Percentiles rank a stretch among this genome's conserved stretches.
Evolutionary conservation across 208 protist species (phyloP).

Genomic region (Trypanosoma platydactyli): DNA sequence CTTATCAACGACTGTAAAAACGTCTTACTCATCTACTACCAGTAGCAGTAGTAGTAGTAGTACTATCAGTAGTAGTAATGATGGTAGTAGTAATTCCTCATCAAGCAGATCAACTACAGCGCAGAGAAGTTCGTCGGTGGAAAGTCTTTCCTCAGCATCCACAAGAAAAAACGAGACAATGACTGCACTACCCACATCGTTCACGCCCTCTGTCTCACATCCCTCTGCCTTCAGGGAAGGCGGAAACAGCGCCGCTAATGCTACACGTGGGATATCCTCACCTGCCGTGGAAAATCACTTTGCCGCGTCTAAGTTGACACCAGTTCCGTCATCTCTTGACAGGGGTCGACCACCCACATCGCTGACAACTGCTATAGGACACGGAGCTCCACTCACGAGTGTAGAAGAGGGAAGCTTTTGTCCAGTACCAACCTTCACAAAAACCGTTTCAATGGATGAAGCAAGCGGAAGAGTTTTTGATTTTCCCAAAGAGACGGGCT

Average conservation of each 20-base stretch:
- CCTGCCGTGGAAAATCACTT: background rate
- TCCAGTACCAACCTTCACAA: no score
- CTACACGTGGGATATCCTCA: no score
- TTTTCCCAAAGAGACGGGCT: no score
- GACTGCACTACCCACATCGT: background rate
- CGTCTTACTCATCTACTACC: constrained; percentile 4
- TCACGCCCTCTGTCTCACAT: background rate
- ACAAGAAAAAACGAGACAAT: background rate
- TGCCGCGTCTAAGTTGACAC: background rate
- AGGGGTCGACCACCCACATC: background rate
- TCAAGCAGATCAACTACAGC: background rate
- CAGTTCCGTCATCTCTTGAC: background rate
- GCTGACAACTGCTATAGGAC: background rate
- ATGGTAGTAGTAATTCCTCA: constrained; percentile 2
- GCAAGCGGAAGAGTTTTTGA: no score
- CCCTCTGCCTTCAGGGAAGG: background rate
- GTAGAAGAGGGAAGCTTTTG: no score
- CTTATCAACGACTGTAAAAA: background rate
- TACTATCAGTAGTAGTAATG: constrained; percentile 5
- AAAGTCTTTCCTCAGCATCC: constrained; percentile 3
- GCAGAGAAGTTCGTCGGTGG: constrained; percentile 3
- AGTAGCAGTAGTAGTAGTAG: background rate
- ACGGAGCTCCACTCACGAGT: background rate
- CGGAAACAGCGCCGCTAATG: background rate
- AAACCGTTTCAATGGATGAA: no score